Percentiles rank a stretch among this genome's conserved stretches.
phyloP scores from a whole-genome alignment of 192 early-diverging fungal genomes.

The Gamsiella multidivaricata region DNA sequence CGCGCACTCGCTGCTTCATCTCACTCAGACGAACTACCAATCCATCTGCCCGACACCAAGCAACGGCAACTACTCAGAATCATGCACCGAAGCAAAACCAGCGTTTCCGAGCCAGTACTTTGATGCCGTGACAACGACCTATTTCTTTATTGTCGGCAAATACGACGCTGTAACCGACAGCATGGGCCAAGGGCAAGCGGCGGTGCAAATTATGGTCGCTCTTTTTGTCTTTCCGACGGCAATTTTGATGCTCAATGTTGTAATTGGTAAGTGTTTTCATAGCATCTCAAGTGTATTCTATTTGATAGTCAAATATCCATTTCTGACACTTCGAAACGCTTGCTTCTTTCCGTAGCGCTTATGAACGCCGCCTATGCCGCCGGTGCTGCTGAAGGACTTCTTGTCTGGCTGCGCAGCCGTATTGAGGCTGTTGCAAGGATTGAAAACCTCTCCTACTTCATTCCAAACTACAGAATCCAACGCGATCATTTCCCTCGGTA shows the following conservation, averaged over 20 bases:
- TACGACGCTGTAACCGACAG: neutral
- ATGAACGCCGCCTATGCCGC: conserved; percentile 14
- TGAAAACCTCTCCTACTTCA: conserved; percentile 9
- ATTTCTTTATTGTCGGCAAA: conserved; percentile 20
- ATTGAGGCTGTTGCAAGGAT: conserved; percentile 8
- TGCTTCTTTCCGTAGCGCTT: conserved; percentile 1
- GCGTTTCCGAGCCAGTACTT: conserved; percentile 2
- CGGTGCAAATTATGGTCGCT: conserved; percentile 8
- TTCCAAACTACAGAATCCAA: neutral
- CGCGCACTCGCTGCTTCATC: conserved; percentile 13
- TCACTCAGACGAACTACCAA: conserved; percentile 6
- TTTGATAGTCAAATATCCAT: neutral
- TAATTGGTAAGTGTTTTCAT: conserved; percentile 17
- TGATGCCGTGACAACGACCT: conserved; percentile 9
- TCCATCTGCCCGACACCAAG: neutral
- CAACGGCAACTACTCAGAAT: neutral
- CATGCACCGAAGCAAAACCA: neutral
- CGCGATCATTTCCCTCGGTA: conserved; percentile 14
- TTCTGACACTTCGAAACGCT: neutral
- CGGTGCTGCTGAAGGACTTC: neutral
- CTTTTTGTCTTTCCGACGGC: conserved; percentile 20
- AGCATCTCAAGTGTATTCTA: neutral
- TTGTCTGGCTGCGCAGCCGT: conserved; percentile 11
- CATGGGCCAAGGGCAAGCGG: neutral
- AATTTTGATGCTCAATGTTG: conserved; percentile 22